These are phyloP conservation scores for Nigrospora osmanthi DNA, from an alignment of 2,329 filamentous ascomycete genomes.

Conservation along the genomic window DNA sequence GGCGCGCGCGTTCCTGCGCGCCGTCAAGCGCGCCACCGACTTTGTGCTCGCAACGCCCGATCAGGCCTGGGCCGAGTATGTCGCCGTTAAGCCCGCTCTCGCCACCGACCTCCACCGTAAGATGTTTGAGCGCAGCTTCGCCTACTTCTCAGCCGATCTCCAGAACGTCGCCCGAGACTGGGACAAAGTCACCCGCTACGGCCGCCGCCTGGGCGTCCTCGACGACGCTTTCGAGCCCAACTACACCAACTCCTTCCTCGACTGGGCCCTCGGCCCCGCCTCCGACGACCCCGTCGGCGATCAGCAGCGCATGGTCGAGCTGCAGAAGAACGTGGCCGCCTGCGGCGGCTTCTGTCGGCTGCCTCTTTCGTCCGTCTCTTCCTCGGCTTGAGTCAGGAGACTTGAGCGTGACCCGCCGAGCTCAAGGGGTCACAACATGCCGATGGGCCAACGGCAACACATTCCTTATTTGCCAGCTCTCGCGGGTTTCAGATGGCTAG, in stretches of 20 bases:
- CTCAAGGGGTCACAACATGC: too few relatives aligned
- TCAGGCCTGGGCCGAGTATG: conserved; percentile 59
- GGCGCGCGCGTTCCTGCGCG: conserved; percentile 60
- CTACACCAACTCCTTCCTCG: conserved; percentile 66
- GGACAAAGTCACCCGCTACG: conserved; percentile 70
- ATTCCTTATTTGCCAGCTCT: too few relatives aligned
- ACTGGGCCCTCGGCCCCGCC: conserved; percentile 57
- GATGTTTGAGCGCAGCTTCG: conserved; percentile 73
- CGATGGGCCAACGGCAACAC: too few relatives aligned
- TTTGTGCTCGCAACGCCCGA: conserved; percentile 58
- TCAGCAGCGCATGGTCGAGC: conserved; percentile 64
- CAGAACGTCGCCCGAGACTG: conserved; percentile 71
- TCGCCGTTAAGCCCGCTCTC: conserved; percentile 67
- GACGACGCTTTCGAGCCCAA: conserved; percentile 58
- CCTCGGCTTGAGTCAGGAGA: too few relatives aligned
- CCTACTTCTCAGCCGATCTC: conserved; percentile 67
- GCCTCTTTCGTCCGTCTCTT: background rate
- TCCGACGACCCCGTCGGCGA: conserved; percentile 61
- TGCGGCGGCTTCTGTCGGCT: conserved; percentile 57
- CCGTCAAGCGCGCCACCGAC: conserved; percentile 69
- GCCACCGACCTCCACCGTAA: conserved; percentile 61
- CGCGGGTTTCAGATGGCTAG: too few relatives aligned
- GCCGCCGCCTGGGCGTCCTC: conserved; percentile 64
- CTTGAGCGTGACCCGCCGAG: too few relatives aligned
- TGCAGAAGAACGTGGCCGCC: conserved; percentile 59